Base-by-base conservation (phyloP, 169 alveolate species). In the Eimeria nieschulzi region DNA sequence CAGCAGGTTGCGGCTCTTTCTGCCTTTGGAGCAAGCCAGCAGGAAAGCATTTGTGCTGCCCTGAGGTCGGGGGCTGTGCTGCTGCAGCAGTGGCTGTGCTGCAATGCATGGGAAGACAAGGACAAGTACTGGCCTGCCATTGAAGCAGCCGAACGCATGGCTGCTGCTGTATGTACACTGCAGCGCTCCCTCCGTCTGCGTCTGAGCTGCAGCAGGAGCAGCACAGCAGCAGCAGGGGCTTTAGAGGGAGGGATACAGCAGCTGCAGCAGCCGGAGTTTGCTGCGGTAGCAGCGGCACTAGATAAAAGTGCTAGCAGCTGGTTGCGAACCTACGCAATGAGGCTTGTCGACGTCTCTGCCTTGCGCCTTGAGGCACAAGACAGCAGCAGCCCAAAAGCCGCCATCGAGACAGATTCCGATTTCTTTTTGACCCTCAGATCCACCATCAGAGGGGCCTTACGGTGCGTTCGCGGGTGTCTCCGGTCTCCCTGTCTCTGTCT, bases 11-110 rank as follows among this genome's bases (percentile, higher is more conserved):
- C 0, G 61, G 83, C 83, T 7, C 83, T 75, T 12, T 8, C 83
- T 21, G 64, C 33, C 54, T 26, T 75, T 1, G 39, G 83, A 19
- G 51, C 66, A 23, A 46, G 66, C 61, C 12, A 75, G 39, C 56
- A 75, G 23, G 63, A 26, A 75, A 63, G 23, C 33, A 51, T 75
- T 33, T 75, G 83, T 46, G 63, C 83, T 5, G 61, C 83, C n/a
- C 63, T 75, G 64, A 15, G 59, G 9, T 7, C 51, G n/a, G 83
- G 83, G 19, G 54, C 64, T 15, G 39, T 33, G 83, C 83, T 46
- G 83, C 83, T 75, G 66, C 83, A 75, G 83, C 83, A 75, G 33
- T 75, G 83, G 83, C 64, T 75, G n/a, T 75, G 83, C 83, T 75
- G 83, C 64, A 75, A 39, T 51, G 64, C 66, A 59, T 75, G 83